phyloP scores from a whole-genome alignment of 2,329 filamentous ascomycete genomes.

The Diplocarpon rosae region DNA sequence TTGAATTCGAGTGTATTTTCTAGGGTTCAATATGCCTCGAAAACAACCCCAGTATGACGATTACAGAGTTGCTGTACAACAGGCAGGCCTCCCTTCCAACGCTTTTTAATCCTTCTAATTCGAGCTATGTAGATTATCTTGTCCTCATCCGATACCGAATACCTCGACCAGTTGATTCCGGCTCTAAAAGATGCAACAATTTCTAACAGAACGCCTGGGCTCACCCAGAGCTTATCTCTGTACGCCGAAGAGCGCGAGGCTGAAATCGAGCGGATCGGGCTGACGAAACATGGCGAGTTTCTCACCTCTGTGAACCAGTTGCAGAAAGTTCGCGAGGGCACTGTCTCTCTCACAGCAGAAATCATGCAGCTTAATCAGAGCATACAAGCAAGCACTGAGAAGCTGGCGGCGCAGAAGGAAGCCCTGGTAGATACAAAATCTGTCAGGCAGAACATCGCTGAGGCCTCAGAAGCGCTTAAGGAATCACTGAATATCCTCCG shows the following conservation, averaged over 20 bases:
- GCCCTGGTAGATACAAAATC: conserved; percentile 84
- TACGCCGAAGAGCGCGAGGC: conserved; percentile 79
- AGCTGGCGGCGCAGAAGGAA: conserved; percentile 88
- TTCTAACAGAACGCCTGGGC: conserved; percentile 58
- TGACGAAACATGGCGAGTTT: conserved; percentile 95
- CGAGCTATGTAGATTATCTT: conserved; percentile 64
- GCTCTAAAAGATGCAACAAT: conserved; percentile 82
- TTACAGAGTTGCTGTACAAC: conserved; percentile 25
- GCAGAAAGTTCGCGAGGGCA: conserved; percentile 84
- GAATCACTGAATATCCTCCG: conserved; percentile 88
- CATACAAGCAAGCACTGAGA: conserved; percentile 90
- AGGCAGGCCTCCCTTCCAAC: conserved; percentile 15
- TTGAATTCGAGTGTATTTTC: neutral
- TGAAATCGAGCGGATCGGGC: conserved; percentile 89
- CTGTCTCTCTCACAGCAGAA: conserved; percentile 76
- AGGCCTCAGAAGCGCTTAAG: conserved; percentile 77
- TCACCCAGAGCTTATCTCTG: conserved; percentile 67
- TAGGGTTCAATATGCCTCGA: conserved; percentile 16
- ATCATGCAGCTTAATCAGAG: conserved; percentile 89
- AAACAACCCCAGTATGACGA: conserved; percentile 25
- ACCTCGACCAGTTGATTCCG: conserved; percentile 89
- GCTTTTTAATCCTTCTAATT: conserved; percentile 7
- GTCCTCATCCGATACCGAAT: conserved; percentile 83
- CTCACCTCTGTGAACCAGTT: conserved; percentile 87
- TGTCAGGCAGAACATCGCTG: conserved; percentile 90